Evolutionary conservation across 345 rosid genomes (phyloP).

Genomic region (Eutrema yunnanense): DNA sequence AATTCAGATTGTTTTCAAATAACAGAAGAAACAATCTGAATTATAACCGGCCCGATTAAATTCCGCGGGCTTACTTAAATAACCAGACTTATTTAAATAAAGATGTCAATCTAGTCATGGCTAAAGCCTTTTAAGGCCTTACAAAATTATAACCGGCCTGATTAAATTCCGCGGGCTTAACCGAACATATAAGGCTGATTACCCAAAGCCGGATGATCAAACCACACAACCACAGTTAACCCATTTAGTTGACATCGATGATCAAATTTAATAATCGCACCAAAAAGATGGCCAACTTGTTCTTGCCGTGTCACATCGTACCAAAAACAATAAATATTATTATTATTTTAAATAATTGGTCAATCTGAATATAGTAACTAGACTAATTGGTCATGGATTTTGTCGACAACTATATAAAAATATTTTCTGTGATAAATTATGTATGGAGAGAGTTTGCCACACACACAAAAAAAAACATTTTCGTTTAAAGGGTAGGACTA

Average conservation of each 20-base stretch:
- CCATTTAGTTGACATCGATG: too few species aligned
- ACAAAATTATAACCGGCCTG: too few species aligned
- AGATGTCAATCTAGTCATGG: background rate
- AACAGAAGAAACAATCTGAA: background rate
- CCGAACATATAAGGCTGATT: too few species aligned
- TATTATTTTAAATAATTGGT: background rate
- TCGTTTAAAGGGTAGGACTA: background rate
- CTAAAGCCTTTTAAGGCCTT: background rate
- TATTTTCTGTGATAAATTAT: background rate
- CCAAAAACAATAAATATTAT: background rate
- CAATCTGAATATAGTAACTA: background rate
- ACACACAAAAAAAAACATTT: background rate
- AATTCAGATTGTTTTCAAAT: background rate
- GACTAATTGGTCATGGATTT: background rate
- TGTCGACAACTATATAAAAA: background rate
- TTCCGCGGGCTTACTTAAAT: too few species aligned
- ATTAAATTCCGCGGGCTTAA: too few species aligned
- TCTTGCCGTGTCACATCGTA: conserved; percentile 10
- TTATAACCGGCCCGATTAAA: too few species aligned
- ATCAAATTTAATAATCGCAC: background rate
- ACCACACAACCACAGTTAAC: too few species aligned
- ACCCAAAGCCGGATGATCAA: too few species aligned
- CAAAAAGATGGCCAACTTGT: conserved; percentile 11
- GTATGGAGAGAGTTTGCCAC: background rate
- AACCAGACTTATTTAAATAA: background rate